phyloP scores from a whole-genome alignment of 768 basidiomycete genomes.

The Pisolithus microcarpus region DNA sequence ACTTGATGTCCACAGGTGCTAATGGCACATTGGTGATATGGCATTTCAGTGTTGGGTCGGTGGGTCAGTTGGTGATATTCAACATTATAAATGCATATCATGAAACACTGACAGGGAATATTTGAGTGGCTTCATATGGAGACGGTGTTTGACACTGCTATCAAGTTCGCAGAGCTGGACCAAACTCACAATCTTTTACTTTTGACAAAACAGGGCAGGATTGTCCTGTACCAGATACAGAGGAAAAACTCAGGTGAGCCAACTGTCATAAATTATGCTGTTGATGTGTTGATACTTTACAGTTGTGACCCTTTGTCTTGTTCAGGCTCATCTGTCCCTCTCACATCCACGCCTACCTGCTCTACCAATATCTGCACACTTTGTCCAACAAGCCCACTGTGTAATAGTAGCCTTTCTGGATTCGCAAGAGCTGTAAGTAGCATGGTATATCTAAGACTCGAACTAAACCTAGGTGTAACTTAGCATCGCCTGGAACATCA shows the following conservation, averaged over 20 bases:
- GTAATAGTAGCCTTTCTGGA: not conserved
- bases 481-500: constrained; percentile 2
- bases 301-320: not conserved
- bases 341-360: too few species aligned
- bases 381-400: too few species aligned
- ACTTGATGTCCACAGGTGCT: not conserved
- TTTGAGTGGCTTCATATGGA: not conserved
- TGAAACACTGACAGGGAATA: not conserved
- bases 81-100: too few species aligned
- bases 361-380: too few species aligned
- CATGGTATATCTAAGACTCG: too few species aligned
- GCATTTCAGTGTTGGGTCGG: not conserved
- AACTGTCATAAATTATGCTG: not conserved
- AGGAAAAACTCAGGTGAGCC: not conserved
- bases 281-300: not conserved
- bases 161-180: not conserved
- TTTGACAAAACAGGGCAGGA: not conserved
- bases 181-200: not conserved
- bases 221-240: not conserved
- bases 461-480: not conserved
- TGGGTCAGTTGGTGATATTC: not conserved
- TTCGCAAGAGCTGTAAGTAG: not conserved
- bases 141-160: not conserved
- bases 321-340: too few species aligned
- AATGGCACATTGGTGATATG: not conserved